These are phyloP conservation scores for Euphorbia celastroides DNA, from an alignment of 441 rosid genomes.

Conservation along the genomic window DNA sequence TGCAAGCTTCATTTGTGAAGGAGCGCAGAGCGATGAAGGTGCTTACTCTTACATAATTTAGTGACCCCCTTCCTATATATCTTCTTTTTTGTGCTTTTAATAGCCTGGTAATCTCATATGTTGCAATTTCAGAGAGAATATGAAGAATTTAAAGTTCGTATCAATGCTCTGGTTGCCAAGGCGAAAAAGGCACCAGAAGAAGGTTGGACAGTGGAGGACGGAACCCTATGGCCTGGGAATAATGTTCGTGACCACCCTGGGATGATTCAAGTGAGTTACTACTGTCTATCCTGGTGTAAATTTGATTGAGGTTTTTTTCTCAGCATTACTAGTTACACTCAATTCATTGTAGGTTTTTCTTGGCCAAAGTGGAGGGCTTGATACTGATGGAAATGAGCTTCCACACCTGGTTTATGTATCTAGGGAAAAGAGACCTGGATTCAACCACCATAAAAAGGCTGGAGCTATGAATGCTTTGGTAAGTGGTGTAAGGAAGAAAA, in stretches of 20 bases:
- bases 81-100: no score
- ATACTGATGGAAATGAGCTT: conserved; percentile 75
- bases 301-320: background rate
- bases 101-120: background rate
- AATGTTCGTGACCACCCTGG: conserved; percentile 93
- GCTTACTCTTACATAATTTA: background rate
- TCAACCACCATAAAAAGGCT: conserved; percentile 84
- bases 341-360: conserved; percentile 89
- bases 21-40: conserved; percentile 98
- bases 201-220: conserved; percentile 98
- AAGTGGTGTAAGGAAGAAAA: conserved; percentile 9
- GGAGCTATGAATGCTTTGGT: conserved; percentile 96
- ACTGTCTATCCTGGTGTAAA: background rate
- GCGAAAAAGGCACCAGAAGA: conserved; percentile 94
- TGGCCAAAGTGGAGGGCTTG: conserved; percentile 82
- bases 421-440: conserved; percentile 86
- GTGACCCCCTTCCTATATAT: no score
- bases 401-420: conserved; percentile 88
- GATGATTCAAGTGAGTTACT: conserved; percentile 66
- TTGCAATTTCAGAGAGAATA: conserved; percentile 79
- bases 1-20: conserved; percentile 84
- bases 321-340: no score
- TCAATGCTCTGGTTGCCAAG: conserved; percentile 77
- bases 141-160: conserved; percentile 84
- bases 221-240: conserved; percentile 97